Evolutionary conservation across 2,329 filamentous ascomycete species (phyloP).

Genomic region (Blastomyces parvus): DNA sequence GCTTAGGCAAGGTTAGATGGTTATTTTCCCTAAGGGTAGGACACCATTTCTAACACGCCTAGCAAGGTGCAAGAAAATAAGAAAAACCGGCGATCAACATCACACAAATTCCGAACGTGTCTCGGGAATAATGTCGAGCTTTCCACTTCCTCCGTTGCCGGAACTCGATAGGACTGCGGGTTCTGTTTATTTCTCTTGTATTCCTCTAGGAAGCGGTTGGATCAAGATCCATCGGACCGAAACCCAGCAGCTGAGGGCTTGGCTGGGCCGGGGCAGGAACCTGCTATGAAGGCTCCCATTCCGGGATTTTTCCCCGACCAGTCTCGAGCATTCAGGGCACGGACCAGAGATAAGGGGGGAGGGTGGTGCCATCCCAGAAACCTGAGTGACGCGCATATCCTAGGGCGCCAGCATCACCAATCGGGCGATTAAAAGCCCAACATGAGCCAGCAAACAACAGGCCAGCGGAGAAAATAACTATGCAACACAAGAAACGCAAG

Average conservation of each 20-base stretch:
- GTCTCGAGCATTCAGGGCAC: not conserved
- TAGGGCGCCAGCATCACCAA: not conserved
- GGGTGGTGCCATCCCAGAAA: not conserved
- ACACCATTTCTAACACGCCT: not conserved
- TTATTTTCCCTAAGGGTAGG: not conserved
- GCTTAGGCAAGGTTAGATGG: not conserved
- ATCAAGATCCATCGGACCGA: not conserved
- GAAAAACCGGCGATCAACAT: not conserved
- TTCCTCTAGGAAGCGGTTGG: not conserved
- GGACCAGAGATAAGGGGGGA: not conserved
- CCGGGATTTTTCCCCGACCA: not conserved
- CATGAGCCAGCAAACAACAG: not conserved
- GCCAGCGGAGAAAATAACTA: not conserved
- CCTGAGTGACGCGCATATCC: slow-evolving; percentile 1
- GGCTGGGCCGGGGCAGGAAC: not conserved
- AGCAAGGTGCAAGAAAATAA: not conserved
- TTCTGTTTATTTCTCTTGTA: not conserved
- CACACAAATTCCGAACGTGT: not conserved
- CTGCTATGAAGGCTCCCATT: not conserved
- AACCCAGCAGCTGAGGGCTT: not conserved
- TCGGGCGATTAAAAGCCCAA: not conserved
- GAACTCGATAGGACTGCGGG: not conserved
- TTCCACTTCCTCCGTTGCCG: not conserved
- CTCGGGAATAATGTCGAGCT: not conserved
- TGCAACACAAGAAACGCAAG: not conserved